Conservation (phyloP, 768 basidiomycete species). For the Amyloporia xantha region DNA sequence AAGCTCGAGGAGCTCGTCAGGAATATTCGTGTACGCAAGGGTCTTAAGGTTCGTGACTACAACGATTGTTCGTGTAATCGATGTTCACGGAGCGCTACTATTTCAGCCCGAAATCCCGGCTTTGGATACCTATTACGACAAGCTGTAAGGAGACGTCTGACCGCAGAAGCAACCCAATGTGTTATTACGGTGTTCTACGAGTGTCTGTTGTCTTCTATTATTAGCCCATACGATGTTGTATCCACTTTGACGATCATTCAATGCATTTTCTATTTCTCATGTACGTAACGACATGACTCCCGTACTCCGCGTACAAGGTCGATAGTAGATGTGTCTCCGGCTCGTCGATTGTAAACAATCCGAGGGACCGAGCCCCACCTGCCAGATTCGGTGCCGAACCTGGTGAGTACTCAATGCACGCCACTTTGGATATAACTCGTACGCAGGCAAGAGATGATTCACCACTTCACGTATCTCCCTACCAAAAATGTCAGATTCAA, state of each 20-base stretch:
- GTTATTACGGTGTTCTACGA: constrained; percentile 16
- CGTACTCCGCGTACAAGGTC: too few relatives aligned
- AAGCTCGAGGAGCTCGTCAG: constrained; percentile 84
- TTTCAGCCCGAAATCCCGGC: constrained; percentile 78
- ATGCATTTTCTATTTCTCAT: constrained; percentile 17
- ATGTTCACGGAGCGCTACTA: background rate
- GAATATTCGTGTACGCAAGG: constrained; percentile 85
- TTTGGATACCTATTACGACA: constrained; percentile 91
- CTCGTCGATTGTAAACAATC: too few relatives aligned
- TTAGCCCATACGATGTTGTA: constrained; percentile 16
- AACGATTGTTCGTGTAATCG: background rate
- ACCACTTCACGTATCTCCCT: too few relatives aligned
- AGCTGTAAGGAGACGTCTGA: constrained; percentile 32
- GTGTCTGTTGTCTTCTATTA: constrained; percentile 11
- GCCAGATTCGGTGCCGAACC: too few relatives aligned
- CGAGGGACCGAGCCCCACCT: too few relatives aligned
- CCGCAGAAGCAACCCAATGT: constrained; percentile 18
- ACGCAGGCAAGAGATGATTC: too few relatives aligned
- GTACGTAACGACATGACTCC: too few relatives aligned
- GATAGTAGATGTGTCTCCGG: too few relatives aligned
- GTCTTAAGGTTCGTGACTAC: constrained; percentile 65
- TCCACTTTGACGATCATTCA: constrained; percentile 9
- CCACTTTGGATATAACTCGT: too few relatives aligned
- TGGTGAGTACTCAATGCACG: too few relatives aligned
- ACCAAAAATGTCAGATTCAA: background rate